Evolutionary conservation across 2,329 filamentous ascomycete genomes (phyloP), one percentile per base, ranked within the genome.

Genomic region (Cordyceps pruinosa): DNA sequence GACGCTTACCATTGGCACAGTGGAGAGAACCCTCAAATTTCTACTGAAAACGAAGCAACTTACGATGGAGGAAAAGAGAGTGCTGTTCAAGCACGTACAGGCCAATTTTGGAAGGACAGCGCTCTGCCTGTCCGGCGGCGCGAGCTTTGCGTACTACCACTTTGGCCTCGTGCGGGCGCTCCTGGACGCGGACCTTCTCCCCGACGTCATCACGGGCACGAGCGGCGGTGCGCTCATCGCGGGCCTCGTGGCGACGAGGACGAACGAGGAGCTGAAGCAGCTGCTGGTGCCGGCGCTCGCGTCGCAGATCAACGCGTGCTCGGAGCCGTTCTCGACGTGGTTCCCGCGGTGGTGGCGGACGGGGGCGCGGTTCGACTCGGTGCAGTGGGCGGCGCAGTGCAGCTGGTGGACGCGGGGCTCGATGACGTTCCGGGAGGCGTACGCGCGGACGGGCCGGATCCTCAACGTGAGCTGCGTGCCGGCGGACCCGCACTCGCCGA

Each of bases 381-480:
- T 97, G 3, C 89, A 96, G 63, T 99, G 93, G 93, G 93, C 93
- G 1, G 80, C 79, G 59, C 83, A 87, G 62, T 90, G 87, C 66
- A 84, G 85, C 59, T 99, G 94, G 94, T 97, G 94, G 77, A 89
- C 89, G 42, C 82, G 85, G 63, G 94, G 94, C 32, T 95, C 89
- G 42, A 88, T 93, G 77, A 99, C 94, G 0, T 99, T 99, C 70
- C 85, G 86, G 56, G 94, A 99, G 74, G 94, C 94, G 3, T 97
- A 96, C 70, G 86, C 96, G 71, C 84, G 92, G 48, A 97, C 94
- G 0, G 94, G 94, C 0, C 87, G 94, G 21, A 94, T 97, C 60
- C 79, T 99, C 51, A 99, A 99, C 71, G 91, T 99, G 10, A 90
- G 90, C 6, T 99, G 94, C 70, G 90, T 99, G 2, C 94, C 94